phyloP scores from a whole-genome alignment of 2,329 filamentous ascomycete genomes.

The Penicillium sumatraense region DNA sequence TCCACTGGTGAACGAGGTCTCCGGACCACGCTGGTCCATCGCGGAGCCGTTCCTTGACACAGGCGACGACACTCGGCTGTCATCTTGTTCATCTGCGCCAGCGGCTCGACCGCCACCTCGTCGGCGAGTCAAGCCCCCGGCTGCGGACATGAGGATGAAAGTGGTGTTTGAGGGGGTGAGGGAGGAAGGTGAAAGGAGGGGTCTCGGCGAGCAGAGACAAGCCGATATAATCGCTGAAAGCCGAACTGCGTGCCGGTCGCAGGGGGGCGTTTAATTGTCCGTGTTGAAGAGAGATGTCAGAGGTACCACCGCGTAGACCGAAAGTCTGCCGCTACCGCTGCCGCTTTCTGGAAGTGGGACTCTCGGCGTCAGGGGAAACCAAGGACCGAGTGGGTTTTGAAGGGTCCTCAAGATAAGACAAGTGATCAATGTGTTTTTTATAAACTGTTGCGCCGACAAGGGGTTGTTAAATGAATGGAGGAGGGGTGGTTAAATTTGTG shows the following conservation, averaged over 20 bases:
- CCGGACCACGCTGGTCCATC: slow-evolving; percentile 58
- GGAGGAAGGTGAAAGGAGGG: slow-evolving; percentile 12
- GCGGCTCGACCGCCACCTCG: slow-evolving; percentile 66
- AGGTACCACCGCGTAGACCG: slow-evolving; percentile 25
- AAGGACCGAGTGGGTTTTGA: slow-evolving; percentile 24
- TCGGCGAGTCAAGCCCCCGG: slow-evolving; percentile 73
- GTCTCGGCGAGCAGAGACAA: slow-evolving; percentile 10
- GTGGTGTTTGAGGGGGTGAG: slow-evolving; percentile 19
- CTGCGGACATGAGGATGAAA: slow-evolving; percentile 61
- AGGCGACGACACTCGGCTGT: slow-evolving; percentile 69
- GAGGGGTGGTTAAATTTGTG: not conserved
- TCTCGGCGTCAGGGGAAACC: slow-evolving; percentile 31
- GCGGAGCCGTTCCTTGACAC: slow-evolving; percentile 65
- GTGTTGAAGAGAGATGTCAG: slow-evolving; percentile 26
- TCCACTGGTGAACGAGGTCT: slow-evolving; percentile 81
- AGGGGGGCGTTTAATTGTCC: slow-evolving; percentile 26
- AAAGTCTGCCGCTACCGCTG: slow-evolving; percentile 24
- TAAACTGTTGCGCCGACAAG: not conserved
- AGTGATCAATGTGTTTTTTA: not conserved
- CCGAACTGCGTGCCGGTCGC: slow-evolving; percentile 27
- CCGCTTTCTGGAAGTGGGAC: slow-evolving; percentile 29
- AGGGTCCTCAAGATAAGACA: not conserved
- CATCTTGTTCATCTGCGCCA: slow-evolving; percentile 64
- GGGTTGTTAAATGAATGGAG: not conserved
- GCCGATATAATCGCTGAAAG: slow-evolving; percentile 9